Conservation (phyloP, 768 basidiomycete species). For the Trametes maxima region DNA sequence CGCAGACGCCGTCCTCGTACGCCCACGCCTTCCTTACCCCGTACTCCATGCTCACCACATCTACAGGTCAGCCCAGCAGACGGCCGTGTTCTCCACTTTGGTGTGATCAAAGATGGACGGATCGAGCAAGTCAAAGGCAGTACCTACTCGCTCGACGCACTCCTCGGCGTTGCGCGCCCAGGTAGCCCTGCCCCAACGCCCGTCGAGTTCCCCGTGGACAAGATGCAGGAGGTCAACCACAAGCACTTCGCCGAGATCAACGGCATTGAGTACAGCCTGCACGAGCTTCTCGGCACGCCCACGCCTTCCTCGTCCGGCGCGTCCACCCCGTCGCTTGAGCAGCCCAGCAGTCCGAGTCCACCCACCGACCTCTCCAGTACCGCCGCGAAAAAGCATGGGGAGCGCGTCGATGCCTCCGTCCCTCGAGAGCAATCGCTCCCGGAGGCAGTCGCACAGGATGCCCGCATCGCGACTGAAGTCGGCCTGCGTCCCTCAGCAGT, state of each 20-base stretch:
- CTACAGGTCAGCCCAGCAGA: slow-evolving; percentile 90
- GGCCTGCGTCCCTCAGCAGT: slow-evolving; percentile 51
- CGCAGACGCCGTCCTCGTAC: slow-evolving; percentile 70
- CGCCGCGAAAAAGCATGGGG: slow-evolving; percentile 59
- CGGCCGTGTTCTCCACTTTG: slow-evolving; percentile 90
- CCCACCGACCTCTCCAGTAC: slow-evolving; percentile 21
- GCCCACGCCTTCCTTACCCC: slow-evolving; percentile 17
- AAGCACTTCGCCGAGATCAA: slow-evolving; percentile 95
- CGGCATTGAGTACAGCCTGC: slow-evolving; percentile 94
- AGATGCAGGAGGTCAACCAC: slow-evolving; percentile 74
- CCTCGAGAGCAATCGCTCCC: slow-evolving; percentile 53
- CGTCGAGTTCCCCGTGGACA: slow-evolving; percentile 46
- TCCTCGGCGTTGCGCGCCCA: slow-evolving; percentile 75
- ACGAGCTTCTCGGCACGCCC: slow-evolving; percentile 74
- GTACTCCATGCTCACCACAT: background rate
- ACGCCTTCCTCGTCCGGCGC: slow-evolving; percentile 44
- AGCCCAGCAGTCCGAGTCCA: slow-evolving; percentile 24
- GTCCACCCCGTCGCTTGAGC: slow-evolving; percentile 37
- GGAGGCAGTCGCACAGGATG: slow-evolving; percentile 65
- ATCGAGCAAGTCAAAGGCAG: slow-evolving; percentile 99
- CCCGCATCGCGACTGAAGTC: slow-evolving; percentile 72
- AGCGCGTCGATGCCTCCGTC: slow-evolving; percentile 76
- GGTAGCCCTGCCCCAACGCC: slow-evolving; percentile 44
- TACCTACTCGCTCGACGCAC: slow-evolving; percentile 92
- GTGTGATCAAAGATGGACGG: slow-evolving; percentile 71